phyloP scores from a whole-genome alignment of 1,139 yeast species.

The Magnusiomyces tetraspermus region DNA sequence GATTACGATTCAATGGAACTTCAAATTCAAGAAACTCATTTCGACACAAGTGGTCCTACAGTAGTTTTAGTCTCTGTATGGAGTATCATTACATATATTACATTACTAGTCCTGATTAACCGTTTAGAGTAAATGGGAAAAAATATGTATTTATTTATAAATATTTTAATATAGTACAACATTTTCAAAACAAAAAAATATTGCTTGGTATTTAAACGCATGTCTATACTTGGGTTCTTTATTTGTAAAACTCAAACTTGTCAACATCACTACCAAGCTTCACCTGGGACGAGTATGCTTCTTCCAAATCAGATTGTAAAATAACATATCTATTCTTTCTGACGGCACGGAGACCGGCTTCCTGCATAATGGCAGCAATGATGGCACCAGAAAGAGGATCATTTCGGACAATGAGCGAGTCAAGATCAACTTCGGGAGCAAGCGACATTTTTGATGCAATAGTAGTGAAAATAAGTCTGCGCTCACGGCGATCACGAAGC shows the following conservation, averaged over 20 bases:
- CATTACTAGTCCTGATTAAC: conserved; percentile 22
- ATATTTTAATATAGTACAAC: neutral
- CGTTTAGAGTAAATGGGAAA: neutral
- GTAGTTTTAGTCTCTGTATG: conserved; percentile 26
- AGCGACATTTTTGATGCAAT: conserved; percentile 96
- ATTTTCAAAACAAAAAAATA: neutral
- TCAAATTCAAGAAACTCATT: conserved; percentile 12
- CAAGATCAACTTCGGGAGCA: conserved; percentile 96
- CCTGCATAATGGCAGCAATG: conserved; percentile 99
- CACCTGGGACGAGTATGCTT: conserved; percentile 94
- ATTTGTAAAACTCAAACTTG: conserved; percentile 95
- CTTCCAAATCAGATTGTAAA: conserved; percentile 90
- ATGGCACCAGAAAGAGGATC: conserved; percentile 97
- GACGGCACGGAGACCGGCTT: conserved; percentile 97
- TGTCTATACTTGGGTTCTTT: conserved; percentile 14
- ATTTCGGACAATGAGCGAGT: conserved; percentile 86
- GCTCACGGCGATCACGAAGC: conserved; percentile 90
- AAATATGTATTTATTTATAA: neutral
- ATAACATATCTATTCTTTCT: conserved; percentile 96
- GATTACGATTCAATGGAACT: neutral
- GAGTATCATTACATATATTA: conserved; percentile 24
- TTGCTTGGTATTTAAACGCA: neutral
- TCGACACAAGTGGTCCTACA: conserved; percentile 26
- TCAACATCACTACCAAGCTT: conserved; percentile 93
- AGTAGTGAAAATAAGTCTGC: conserved; percentile 91